Base-by-base conservation (phyloP, 331 rosid species). In the Rosa hybrid region DNA sequence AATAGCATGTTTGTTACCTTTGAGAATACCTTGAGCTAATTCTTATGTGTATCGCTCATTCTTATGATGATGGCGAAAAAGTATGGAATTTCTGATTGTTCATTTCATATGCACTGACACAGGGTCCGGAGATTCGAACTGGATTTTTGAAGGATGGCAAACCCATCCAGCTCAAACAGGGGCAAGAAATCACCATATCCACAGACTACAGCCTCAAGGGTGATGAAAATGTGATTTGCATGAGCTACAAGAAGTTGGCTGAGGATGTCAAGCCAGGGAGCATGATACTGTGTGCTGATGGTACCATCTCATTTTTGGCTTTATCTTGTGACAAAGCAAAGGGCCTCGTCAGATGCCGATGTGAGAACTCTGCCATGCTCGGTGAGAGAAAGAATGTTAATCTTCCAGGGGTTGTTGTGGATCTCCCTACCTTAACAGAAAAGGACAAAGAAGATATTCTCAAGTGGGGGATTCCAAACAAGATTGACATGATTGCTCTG, bases 41-140 rank as follows among this genome's bases (percentile, higher is more conserved):
- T 30, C 34, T 30, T 30, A 30, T 30, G 34, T 30, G 34, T 30
- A 30, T 30, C 34, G 34, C 34, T 30, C 34, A 30, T 54, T 54
- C 23, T 54, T 18, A 6, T 54, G 23, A 6, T 63, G 69, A 64
- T 64, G 10, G 18, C 12, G 8, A 38, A 65, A 34, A 8, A 45
- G 12, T 34, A 14, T 17, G 49, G 12, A 8, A 16, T 17, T 68
- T 8, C 72, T 50, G 59, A 5, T 59, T 59, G 4, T 4, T 75
- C n/a, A 51, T 57, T 76, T 39, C 9, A 20, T 9, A 48, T 51
- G 23, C 50, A 53, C 51, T 74, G 60, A 70, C 78, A 10, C 86
- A 95, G 98, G 98, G 98, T 69, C 98, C 98, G 8, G 98, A 92
- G 92, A 95, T 95, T 85, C 91, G 98, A 83, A 95, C 98, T 45